Evolutionary conservation across 1,284 basidiomycete species (phyloP), one percentile per base, ranked within the genome.

Genomic region (Ustilago bromivora): DNA sequence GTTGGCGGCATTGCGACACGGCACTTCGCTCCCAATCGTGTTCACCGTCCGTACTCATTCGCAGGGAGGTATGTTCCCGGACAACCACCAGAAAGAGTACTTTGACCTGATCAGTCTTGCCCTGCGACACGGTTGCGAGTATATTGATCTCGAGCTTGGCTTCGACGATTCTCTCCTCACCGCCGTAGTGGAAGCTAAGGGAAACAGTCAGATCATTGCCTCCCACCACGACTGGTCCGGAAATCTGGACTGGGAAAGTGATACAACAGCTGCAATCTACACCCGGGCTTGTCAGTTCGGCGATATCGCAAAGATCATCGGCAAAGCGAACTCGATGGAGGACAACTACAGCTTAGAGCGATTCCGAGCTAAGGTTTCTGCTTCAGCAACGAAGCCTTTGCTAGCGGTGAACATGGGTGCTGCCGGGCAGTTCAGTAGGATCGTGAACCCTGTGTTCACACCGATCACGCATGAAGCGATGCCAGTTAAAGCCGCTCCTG

Each of bases 151-250:
- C 59, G 96, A 99, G 87, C 90, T 94, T 61, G 90, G 91, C 0
- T 92, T 92, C 88, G 90, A 92, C 0, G 89, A 91, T 68, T 89
- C 90, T 58, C 84, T 88, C 53, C 90, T 95, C 61, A 88, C 89
- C 23, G 89, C 90, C 2, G 88, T 98, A 57, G 87, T 89, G 34
- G 84, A 88, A 2, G 88, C 87, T 61, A 95, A 95, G 86, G 92
- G 94, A 0, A 85, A 89, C 49, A 92, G 93, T 0, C 89, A 92
- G 80, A 91, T 98, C 82, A 92, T 99, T 68, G 93, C 94, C 0
- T 97, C 95, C 11, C 96, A 92, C 91, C 96, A 98, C 85, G 95
- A 99, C 84, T 95, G 93, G 92, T 91, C 90, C 46, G 96, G 96
- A 3, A 88, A 89, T 23, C 89, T 97, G 88, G 90, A 90, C 74